Conservation (phyloP, 305 asterid species). For the Solanum aculeatissimum region DNA sequence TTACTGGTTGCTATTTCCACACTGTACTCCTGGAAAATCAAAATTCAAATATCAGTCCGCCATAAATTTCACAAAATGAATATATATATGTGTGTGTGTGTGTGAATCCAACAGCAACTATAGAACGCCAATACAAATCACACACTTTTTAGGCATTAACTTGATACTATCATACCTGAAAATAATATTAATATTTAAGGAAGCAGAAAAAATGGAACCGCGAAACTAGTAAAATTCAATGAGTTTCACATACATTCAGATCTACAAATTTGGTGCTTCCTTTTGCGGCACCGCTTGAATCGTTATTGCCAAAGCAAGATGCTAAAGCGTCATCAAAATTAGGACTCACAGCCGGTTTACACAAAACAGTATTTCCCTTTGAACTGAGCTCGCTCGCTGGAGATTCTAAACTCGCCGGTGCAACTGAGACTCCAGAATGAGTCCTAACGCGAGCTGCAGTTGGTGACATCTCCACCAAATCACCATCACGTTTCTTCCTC, state of each 20-base stretch:
- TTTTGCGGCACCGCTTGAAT: conserved; percentile 18
- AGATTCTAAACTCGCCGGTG: conserved; percentile 21
- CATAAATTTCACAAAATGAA: background rate
- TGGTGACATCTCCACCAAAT: conserved; percentile 14
- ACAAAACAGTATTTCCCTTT: background rate
- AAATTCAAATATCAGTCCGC: background rate
- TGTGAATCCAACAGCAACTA: background rate
- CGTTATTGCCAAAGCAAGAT: conserved; percentile 38
- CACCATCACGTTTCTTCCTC: conserved; percentile 30
- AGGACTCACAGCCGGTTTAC: background rate
- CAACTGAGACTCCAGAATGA: background rate
- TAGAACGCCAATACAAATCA: background rate
- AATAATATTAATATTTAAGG: background rate
- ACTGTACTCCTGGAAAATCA: background rate
- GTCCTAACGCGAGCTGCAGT: conserved; percentile 15
- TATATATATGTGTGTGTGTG: no score
- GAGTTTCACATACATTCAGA: conserved; percentile 33
- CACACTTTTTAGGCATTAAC: background rate
- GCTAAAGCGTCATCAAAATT: conserved; percentile 11
- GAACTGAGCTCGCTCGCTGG: background rate
- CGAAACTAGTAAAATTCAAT: background rate
- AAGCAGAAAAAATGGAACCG: background rate
- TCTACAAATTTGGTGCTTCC: conserved; percentile 24
- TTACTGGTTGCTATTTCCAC: conserved; percentile 3
- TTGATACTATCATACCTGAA: background rate